phyloP scores from a whole-genome alignment of 1,139 yeast genomes.

The Diutina sp. region DNA sequence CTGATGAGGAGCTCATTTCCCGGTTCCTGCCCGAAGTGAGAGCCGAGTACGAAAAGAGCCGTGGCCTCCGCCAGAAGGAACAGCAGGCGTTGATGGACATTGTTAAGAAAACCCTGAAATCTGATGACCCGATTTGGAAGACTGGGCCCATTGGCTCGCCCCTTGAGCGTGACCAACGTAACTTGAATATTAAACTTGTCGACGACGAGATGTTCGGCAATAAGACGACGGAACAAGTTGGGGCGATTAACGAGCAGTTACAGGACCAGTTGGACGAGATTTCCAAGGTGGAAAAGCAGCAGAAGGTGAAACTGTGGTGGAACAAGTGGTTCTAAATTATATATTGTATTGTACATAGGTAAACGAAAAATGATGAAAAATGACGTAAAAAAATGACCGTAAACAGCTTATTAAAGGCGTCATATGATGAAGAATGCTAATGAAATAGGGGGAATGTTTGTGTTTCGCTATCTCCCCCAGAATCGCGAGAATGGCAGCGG shows the following conservation, averaged over 20 bases:
- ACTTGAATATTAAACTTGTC: slow-evolving; percentile 25
- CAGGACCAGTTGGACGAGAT: slow-evolving; percentile 31
- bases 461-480: not conserved
- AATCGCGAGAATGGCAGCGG: not conserved
- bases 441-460: too few relatives aligned
- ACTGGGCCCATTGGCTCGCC: slow-evolving; percentile 62
- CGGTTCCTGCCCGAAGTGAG: slow-evolving; percentile 73
- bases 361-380: not conserved
- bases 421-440: not conserved
- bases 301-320: slow-evolving; percentile 17
- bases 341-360: not conserved
- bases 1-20: slow-evolving; percentile 68
- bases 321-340: slow-evolving; percentile 11
- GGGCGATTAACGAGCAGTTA: slow-evolving; percentile 31
- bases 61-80: slow-evolving; percentile 49
- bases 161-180: slow-evolving; percentile 32
- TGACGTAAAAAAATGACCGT: not conserved
- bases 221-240: slow-evolving; percentile 23
- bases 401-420: not conserved
- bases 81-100: slow-evolving; percentile 55
- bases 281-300: slow-evolving; percentile 19
- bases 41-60: slow-evolving; percentile 60
- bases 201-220: slow-evolving; percentile 38
- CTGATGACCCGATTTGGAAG: slow-evolving; percentile 71
- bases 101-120: slow-evolving; percentile 45